Evolutionary conservation across 1,284 basidiomycete species (phyloP), one percentile per base, ranked within the genome.

Genomic region (Pholiota adiposa): DNA sequence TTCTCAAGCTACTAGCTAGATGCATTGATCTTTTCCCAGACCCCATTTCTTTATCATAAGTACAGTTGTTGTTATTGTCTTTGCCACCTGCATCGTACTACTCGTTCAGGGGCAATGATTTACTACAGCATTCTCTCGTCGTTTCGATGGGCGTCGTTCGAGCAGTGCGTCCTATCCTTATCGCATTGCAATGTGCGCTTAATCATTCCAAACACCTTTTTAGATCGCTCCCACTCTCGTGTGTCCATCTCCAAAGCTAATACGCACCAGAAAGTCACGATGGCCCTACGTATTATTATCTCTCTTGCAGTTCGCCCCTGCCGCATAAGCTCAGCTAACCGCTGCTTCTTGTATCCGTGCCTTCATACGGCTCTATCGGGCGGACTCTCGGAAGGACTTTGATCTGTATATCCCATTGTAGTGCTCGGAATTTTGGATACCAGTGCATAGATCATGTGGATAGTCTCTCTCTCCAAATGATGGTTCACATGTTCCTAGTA

Each of bases 1-100:
- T 54, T 8, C 51, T 49, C 53, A 50, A 57, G 54, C 34, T 58
- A 52, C 53, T 50, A n/a, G n/a, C n/a, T n/a, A n/a, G n/a, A 58
- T 56, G 60, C 33, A 63, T 38, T 62, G 18, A 33, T 25, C 51
- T 38, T 56, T 38, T 58, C 61, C 53, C 19, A 89, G 86, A 63
- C 72, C 79, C 1, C 86, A 89, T 65, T 69, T 83, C 19, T 73
- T 76, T 4, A 72, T 87, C 25, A 83, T 88, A 75, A 72, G 75
- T 43, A 64, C 77, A 14, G 77, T 88, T 31, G 75, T 80, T 3
- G 72, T 65, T 0, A 73, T 83, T 25, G 77, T 89, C 2, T 77
- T 86, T 58, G 75, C 78, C 4, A 85, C 80, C 3, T 86, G 82
- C 34, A 58, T 69, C 19, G 63, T 62, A 4, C 56, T 69, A 25